phyloP scores from a whole-genome alignment of 2,329 filamentous ascomycete genomes.

The Ophiostoma novo-ulmi region DNA sequence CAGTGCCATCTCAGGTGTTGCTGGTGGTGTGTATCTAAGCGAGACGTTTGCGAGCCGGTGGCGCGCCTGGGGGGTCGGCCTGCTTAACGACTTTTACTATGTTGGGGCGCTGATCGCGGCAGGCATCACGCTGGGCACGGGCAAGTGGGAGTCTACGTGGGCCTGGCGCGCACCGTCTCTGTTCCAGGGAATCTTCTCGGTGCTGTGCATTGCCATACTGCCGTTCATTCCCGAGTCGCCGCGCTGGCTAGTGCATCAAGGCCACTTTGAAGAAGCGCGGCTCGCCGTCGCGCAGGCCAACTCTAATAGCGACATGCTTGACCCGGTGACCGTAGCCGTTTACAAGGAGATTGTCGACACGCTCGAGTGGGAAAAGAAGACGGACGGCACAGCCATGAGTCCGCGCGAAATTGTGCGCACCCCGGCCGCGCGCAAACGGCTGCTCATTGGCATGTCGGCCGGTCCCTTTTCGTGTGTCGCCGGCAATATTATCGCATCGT shows the following conservation, averaged over 20 bases:
- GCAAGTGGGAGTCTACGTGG: constrained; percentile 32
- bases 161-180: constrained; percentile 29
- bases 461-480: constrained; percentile 34
- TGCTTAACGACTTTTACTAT: constrained; percentile 33
- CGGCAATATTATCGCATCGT: constrained; percentile 40
- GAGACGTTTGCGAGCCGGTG: constrained; percentile 45
- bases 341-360: constrained; percentile 47
- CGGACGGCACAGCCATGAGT: constrained; percentile 35
- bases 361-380: constrained; percentile 41
- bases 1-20: constrained; percentile 27
- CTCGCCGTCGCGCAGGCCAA: constrained; percentile 41
- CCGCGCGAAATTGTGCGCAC: constrained; percentile 37
- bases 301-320: constrained; percentile 39
- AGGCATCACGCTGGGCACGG: constrained; percentile 38
- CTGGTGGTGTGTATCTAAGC: constrained; percentile 17
- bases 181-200: constrained; percentile 28
- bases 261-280: constrained; percentile 40
- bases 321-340: constrained; percentile 33
- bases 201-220: constrained; percentile 26
- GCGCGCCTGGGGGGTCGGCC: constrained; percentile 41
- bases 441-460: constrained; percentile 38
- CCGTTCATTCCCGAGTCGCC: constrained; percentile 41
- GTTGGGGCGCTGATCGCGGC: constrained; percentile 44
- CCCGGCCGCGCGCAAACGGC: constrained; percentile 35
- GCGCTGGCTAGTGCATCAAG: constrained; percentile 43